phyloP scores from a whole-genome alignment of 208 protist species.

The Wallacemonas sp. region DNA sequence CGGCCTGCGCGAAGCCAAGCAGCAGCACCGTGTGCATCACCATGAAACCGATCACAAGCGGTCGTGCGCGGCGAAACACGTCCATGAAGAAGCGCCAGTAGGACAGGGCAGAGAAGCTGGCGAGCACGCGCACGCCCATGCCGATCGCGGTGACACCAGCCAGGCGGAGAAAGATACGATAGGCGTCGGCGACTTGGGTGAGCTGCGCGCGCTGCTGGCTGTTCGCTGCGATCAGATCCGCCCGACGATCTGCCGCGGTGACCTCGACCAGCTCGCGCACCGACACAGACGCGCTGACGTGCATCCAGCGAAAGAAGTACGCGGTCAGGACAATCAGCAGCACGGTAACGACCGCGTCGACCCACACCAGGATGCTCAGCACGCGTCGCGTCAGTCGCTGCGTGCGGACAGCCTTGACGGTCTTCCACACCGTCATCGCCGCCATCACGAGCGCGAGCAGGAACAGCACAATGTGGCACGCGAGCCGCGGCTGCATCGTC shows the following conservation, averaged over 20 bases:
- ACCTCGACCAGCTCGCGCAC: slow-evolving; percentile 18
- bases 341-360: slow-evolving; percentile 21
- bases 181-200: not conserved
- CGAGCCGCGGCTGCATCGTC: slow-evolving; percentile 14
- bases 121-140: slow-evolving; percentile 23
- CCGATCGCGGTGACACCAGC: slow-evolving; percentile 27
- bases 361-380: slow-evolving; percentile 13
- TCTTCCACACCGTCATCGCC: not conserved
- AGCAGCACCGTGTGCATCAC: slow-evolving; percentile 14
- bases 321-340: slow-evolving; percentile 14
- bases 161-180: slow-evolving; percentile 27
- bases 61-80: slow-evolving; percentile 5
- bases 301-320: slow-evolving; percentile 23
- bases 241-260: slow-evolving; percentile 12
- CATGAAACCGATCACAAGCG: slow-evolving; percentile 10
- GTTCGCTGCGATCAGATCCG: slow-evolving; percentile 12
- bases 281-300: not conserved
- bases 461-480: slow-evolving; percentile 23
- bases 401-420: slow-evolving; percentile 2
- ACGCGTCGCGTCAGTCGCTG: not conserved
- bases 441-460: slow-evolving; percentile 1
- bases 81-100: slow-evolving; percentile 10
- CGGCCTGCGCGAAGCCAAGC: slow-evolving; percentile 19
- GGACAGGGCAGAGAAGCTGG: slow-evolving; percentile 4
- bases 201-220: slow-evolving; percentile 9